Evolutionary conservation across 2,329 filamentous ascomycete species (phyloP).

Genomic region (Rutstroemia sp.): DNA sequence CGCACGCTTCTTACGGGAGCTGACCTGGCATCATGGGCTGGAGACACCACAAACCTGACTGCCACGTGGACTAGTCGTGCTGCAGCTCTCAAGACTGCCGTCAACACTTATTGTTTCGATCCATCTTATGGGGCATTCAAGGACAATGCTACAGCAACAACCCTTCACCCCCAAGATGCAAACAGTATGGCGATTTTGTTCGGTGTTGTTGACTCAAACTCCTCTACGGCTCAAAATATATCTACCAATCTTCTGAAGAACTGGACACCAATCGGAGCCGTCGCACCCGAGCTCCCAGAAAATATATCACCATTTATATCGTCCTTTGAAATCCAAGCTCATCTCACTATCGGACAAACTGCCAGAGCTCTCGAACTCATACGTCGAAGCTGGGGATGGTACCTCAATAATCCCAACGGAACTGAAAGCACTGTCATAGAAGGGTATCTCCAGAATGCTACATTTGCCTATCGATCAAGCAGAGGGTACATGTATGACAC

Average conservation of each 20-base stretch:
- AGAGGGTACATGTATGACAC: conserved; percentile 40
- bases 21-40: conserved; percentile 36
- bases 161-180: conserved; percentile 52
- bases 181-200: conserved; percentile 46
- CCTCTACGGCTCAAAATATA: conserved; percentile 21
- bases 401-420: conserved; percentile 48
- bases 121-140: conserved; percentile 20
- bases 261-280: conserved; percentile 49
- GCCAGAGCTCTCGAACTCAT: conserved; percentile 48
- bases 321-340: conserved; percentile 50
- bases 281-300: conserved; percentile 46
- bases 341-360: conserved; percentile 41
- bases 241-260: conserved; percentile 34
- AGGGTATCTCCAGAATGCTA: conserved; percentile 47
- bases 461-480: conserved; percentile 47
- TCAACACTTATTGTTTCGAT: conserved; percentile 21
- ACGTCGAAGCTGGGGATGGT: conserved; percentile 54
- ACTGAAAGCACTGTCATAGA: conserved; percentile 52
- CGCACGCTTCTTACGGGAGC: conserved; percentile 42
- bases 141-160: conserved; percentile 41
- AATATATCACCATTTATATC: conserved; percentile 54
- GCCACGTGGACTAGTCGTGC: conserved; percentile 16
- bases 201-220: conserved; percentile 12
- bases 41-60: conserved; percentile 19
- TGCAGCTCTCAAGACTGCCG: conserved; percentile 13